Conservation (phyloP, 352 stramenopile genomes). For the Globisporangium echinulatum region DNA sequence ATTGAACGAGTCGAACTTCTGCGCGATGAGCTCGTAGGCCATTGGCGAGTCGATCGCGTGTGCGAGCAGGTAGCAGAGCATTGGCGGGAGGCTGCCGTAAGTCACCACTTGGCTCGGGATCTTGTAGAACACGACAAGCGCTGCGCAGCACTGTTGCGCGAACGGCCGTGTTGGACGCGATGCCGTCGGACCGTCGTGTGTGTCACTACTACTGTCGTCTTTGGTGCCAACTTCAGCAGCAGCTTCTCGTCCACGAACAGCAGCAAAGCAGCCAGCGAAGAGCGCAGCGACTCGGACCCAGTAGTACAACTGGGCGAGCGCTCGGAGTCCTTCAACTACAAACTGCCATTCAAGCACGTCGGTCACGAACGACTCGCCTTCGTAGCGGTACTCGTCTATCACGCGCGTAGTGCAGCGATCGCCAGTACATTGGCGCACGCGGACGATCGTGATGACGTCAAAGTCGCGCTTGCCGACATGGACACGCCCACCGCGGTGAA, state of each 20-base stretch:
- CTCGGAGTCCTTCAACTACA: conserved; percentile 1
- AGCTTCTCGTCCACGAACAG: neutral
- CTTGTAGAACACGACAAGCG: conserved; percentile 17
- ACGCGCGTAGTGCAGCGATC: neutral
- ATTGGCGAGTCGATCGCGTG: conserved; percentile 6
- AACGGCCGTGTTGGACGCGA: neutral
- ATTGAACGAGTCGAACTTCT: conserved; percentile 17
- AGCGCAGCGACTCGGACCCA: conserved; percentile 4
- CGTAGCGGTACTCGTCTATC: conserved; percentile 12
- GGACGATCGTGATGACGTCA: conserved; percentile 10
- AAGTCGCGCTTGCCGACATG: conserved; percentile 2
- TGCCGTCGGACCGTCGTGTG: neutral
- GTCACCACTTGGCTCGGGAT: conserved; percentile 1
- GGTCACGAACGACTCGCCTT: conserved; percentile 8
- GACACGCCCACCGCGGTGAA: neutral
- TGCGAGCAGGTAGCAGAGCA: conserved; percentile 1
- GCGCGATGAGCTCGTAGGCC: conserved; percentile 10
- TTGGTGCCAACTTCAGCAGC: neutral
- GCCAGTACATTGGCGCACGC: neutral
- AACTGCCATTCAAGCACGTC: conserved; percentile 4
- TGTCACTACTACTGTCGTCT: too few relatives aligned
- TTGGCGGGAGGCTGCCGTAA: conserved; percentile 1
- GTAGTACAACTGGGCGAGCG: conserved; percentile 6
- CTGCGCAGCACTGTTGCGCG: neutral
- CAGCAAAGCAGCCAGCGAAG: conserved; percentile 5